Base-by-base conservation (phyloP, 768 basidiomycete species). In the Nevesoporus exiguus region DNA sequence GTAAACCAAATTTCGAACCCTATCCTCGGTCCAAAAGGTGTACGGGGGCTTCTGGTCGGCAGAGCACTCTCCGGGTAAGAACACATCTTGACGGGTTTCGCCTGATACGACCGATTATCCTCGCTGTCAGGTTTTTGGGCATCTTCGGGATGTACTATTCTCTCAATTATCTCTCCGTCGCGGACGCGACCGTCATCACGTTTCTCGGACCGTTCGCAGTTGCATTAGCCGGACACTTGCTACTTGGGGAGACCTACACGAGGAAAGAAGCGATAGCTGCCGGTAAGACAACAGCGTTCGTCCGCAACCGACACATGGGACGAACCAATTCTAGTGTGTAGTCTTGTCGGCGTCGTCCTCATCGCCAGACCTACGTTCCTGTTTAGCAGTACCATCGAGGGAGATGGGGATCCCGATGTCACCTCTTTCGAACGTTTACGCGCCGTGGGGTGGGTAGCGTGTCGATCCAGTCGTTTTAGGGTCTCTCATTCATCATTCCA, bases 351-450 rank as follows among this genome's bases (percentile, higher is more conserved):
- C 0, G 90, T 93, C 9, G 67, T 94, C 14, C 75, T 93, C 8
- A 91, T 97, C 47, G 89, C 92, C 11, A 77, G 90, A 33, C 93
- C 93, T 0, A 72, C 77, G 1, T 82, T 84, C 48, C 60, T 97
- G 7, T 95, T 97, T 60, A 86, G 85, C 3, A 51, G 56, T 51
- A 46, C 42, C 25, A 19, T 29, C 4, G 29, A 44, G 11, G 47
- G 31, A 15, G 55, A 53, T 19, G 47, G 19, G n/a, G 53, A 31
- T 25, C 22, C 27, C 4, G 54, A 49, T 11, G 48, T 55, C 10
- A 57, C 55, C 61, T 5, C 66, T 61, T 15, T 61, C 49, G 69
- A 75, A 62, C 70, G 90, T 46, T 65, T 90, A 42, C 59, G 78
- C 9, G 86, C 86, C 3, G 83, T 91, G 6, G 79, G 77, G 77